Evolutionary conservation across 176 grass and related monocot genomes (phyloP), one percentile per base, ranked within the genome.

Genomic region (Cenchrus fungigraminus): DNA sequence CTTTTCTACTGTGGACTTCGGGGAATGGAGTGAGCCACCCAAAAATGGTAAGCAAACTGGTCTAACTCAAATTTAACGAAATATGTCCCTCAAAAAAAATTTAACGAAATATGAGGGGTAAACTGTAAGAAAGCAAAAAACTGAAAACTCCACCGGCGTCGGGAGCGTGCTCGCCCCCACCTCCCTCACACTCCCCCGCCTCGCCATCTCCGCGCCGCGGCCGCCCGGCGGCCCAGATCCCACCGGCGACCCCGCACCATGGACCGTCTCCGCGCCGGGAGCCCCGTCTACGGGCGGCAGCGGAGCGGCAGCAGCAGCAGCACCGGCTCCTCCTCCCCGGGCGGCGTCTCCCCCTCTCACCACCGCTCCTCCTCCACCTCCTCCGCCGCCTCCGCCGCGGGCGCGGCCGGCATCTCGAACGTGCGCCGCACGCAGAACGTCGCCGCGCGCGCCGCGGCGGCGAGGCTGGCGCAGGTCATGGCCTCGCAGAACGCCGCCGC

Each of bases 391-490:
- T 92, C 93, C 8, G 46, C 73, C 60, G 58, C 80, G 2, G 56
- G 53, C 55, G 67, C 22, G 3, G 57, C 84, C 31, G 89, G 86
- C 29, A 75, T 97, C 6, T 92, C 94, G 78, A 90, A 91, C 60
- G 86, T 92, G 20, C 89, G 91, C 29, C 88, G 94, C 79, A 92
- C 97, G 44, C 92, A 99, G 94, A 99, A 99, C 88, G 97, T 99
- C 17, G 94, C 94, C 11, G 97, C 97, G 60, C 89, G 92, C 50
- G 97, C 97, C n/a, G 97, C 94, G 50, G 97, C 97, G 31, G 94
- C 97, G 1, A 87, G 97, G 56, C 97, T 99, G 19, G 92, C 94
- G 51, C 97, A 99, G 82, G 97, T 99, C 47, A 99, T 99, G 97
- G 92, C 97, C 28, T 99, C 97, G 5, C 94, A 97, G 88, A 95